Base-by-base conservation (phyloP, 768 basidiomycete species). In the Amanita pseudoporphyria region DNA sequence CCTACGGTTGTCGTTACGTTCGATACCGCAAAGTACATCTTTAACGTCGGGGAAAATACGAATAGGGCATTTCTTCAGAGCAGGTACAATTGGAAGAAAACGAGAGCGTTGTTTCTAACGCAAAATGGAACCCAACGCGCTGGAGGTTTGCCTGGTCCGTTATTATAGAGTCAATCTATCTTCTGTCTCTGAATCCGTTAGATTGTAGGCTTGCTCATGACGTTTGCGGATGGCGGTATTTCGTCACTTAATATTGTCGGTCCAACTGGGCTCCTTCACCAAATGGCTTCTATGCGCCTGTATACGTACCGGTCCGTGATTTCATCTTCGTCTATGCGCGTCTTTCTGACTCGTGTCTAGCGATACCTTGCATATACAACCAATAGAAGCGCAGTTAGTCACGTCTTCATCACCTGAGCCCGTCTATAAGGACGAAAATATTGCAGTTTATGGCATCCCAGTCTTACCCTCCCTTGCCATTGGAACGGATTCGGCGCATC, bases 31-130 rank as follows among this genome's bases (percentile, higher is more conserved):
- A 86, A 89, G 57, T 97, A 93, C 57, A 72, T 94, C 33, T 91
- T 97, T 73, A 93, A 93, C 64, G 80, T 73, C 16, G 84, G 88
- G 6, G 92, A 96, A 64, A 85, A 84, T 52, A 81, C 84, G 1
- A 82, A 80, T 37, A 71, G 94, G 31, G 68, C 84, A 0, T 86
- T 85, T 60, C 64, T 82, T 13, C 84, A 92, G 66, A 79, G 79
- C 52, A 70, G 68, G 54, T 67, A 74, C 39, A 78, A 78, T 43
- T 78, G 87, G 74, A 79, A 73, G 60, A 84, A 78, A 56, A 71
- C 85, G 4, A 74, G 72, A 32, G 82, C 73, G 1, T 51, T 95
- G 7, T 94, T 96, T 64, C 67, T 92, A 54, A 86, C 82, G 1
- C 76, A 79, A 37, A 66, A 81, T 0, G 71, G 74, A 22, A 74